Evolutionary conservation across 129 eudicot genomes (phyloP), one percentile per base, ranked within the genome.

Genomic region (Apium graveolens): DNA sequence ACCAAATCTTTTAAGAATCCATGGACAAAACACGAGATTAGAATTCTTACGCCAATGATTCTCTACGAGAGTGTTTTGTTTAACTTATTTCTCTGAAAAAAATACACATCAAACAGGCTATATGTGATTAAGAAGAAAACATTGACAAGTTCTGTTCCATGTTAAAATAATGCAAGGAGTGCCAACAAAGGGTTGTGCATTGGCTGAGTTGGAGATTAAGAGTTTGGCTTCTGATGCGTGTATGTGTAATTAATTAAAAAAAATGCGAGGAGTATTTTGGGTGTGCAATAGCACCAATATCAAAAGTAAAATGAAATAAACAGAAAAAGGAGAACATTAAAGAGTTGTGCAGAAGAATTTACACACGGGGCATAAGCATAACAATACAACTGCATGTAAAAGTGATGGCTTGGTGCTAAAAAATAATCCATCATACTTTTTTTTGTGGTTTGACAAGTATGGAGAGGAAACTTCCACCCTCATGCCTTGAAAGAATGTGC

Each of bases 401-500:
- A 80, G 83, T 75, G 79, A 39, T 63, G 44, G 43, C 12, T 37
- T 49, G 42, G 70, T 41, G 32, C 10, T 69, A 42, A 11, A 41
- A 35, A 26, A 37, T 11, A 46, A 63, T 66, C 55, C 7, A 38
- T 75, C 39, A 63, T 75, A 26, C 68, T 44, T 20, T 81, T 1
- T 73, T 27, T 35, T 31, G 21, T 45, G 18, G 31, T 65, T 75
- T 63, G 46, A 43, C 63, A 42, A 27, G 51, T 29, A 5, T 35
- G 37, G 70, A 69, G 39, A 62, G 78, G 72, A 80, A 79, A 63
- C 82, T 48, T 35, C 39, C 63, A 73, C 49, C 73, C 44, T 80
- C 78, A 66, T 49, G 75, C 39, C 75, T 74, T 66, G 3, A 37
- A 65, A 35, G 38, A 81, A 75, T 81, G 80, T 75, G 83, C 70